A percentile compares a stretch with the other conserved stretches of the same genome.
Evolutionary conservation across 257 asterid genomes (phyloP).

Genomic region (Osmanthus fragrans): DNA sequence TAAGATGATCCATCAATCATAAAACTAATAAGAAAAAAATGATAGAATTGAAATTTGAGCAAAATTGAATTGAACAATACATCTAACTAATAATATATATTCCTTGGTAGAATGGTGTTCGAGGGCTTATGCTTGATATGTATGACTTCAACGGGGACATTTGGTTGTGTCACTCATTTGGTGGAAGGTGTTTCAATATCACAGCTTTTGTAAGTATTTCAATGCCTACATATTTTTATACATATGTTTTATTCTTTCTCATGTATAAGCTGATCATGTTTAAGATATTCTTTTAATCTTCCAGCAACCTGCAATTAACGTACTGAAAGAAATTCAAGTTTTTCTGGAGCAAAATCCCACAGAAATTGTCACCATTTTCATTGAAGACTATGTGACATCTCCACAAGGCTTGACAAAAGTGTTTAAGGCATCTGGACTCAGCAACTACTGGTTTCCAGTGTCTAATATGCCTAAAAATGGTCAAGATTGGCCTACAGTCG

Average conservation of each 20-base stretch:
- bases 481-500: conserved; percentile 83
- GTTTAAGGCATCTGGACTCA: conserved; percentile 74
- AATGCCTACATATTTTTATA: background rate
- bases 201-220: conserved; percentile 76
- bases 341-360: conserved; percentile 59
- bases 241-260: too few species aligned
- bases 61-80: too few species aligned
- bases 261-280: too few species aligned
- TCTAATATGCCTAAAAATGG: conserved; percentile 76
- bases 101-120: conserved; percentile 74
- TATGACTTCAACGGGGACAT: conserved; percentile 76
- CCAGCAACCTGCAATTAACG: conserved; percentile 85
- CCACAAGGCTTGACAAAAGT: conserved; percentile 63
- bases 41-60: too few species aligned
- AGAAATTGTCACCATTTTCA: conserved; percentile 71
- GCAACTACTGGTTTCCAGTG: conserved; percentile 64
- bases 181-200: conserved; percentile 58
- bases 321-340: conserved; percentile 62
- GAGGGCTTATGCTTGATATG: conserved; percentile 93
- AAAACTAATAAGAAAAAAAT: too few species aligned
- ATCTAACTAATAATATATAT: background rate
- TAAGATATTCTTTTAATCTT: too few species aligned
- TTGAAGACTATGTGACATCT: conserved; percentile 79
- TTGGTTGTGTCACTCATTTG: conserved; percentile 87
- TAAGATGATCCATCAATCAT: too few species aligned